These are phyloP conservation scores for Moesziomyces parantarcticus DNA, from an alignment of 1,284 basidiomycete species.

Conservation along the genomic window DNA sequence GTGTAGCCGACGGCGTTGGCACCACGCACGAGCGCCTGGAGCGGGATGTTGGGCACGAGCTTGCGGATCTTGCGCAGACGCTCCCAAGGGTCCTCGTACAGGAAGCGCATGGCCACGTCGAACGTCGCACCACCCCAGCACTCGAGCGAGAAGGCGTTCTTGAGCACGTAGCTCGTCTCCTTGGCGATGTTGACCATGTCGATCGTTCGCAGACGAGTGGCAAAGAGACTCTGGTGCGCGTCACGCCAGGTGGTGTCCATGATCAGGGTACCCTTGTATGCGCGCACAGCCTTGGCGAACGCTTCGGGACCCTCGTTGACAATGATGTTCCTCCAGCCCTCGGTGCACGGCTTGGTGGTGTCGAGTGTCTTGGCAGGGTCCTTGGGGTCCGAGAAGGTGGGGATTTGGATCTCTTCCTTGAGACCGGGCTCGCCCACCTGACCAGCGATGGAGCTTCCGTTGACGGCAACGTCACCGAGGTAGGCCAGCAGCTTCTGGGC, in stretches of 20 bases:
- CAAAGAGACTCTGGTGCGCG: conserved; percentile 96
- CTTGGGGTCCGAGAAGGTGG: conserved; percentile 81
- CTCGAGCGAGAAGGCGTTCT: conserved; percentile 95
- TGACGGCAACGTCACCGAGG: conserved; percentile 96
- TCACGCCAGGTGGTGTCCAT: conserved; percentile 95
- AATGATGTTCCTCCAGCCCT: conserved; percentile 98
- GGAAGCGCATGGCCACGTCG: conserved; percentile 99
- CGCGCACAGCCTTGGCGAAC: conserved; percentile 96
- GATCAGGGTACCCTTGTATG: conserved; percentile 84
- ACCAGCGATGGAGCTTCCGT: conserved; percentile 95
- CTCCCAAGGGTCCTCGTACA: conserved; percentile 99
- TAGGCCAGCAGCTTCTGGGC: conserved; percentile 97
- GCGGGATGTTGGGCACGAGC: conserved; percentile 97
- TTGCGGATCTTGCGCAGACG: conserved; percentile 91
- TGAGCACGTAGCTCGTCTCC: conserved; percentile 86
- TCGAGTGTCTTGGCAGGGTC: conserved; percentile 81
- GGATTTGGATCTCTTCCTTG: conserved; percentile 86
- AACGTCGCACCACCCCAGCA: conserved; percentile 99
- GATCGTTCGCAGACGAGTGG: conserved; percentile 93
- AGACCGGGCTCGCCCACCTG: conserved; percentile 94
- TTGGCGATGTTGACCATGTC: conserved; percentile 99
- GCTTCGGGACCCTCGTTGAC: conserved; percentile 97
- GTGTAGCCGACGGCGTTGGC: conserved; percentile 99
- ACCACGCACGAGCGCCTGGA: conserved; percentile 97
- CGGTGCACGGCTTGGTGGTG: conserved; percentile 81